A percentile compares a stretch with the other conserved stretches of the same genome.
phyloP scores from a whole-genome alignment of 1,284 basidiomycete species.

The Paramarasmius palmivorus region DNA sequence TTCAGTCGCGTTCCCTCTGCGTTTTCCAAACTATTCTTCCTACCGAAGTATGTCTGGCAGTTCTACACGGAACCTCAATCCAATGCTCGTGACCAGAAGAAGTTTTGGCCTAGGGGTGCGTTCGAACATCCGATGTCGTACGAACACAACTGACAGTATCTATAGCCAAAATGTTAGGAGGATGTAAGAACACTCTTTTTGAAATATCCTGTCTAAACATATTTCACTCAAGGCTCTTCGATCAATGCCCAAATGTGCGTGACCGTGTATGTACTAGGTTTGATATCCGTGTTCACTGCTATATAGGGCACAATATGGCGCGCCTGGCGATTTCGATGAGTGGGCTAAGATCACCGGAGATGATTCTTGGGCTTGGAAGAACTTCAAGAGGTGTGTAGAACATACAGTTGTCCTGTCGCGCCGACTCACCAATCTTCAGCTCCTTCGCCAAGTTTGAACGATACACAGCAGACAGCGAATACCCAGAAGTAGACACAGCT shows the following conservation, averaged over 20 bases:
- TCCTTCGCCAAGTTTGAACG: conserved; percentile 65
- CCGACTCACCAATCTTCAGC: conserved; percentile 28
- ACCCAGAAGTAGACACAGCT: conserved; percentile 45
- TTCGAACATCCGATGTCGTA: neutral
- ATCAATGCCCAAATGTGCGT: conserved; percentile 67
- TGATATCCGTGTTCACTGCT: neutral
- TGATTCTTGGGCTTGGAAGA: conserved; percentile 62
- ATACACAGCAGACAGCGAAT: conserved; percentile 46
- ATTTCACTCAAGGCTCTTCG: conserved; percentile 47
- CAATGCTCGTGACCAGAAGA: conserved; percentile 41
- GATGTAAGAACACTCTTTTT: conserved; percentile 48
- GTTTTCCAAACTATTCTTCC: conserved; percentile 41
- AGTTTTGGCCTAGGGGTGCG: conserved; percentile 66
- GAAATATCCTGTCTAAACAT: neutral
- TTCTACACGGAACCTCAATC: conserved; percentile 57
- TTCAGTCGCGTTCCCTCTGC: conserved; percentile 42
- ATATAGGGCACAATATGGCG: conserved; percentile 63
- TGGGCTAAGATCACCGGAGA: conserved; percentile 58
- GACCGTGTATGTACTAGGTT: neutral
- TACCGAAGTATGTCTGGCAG: conserved; percentile 46
- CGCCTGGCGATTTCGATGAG: conserved; percentile 70
- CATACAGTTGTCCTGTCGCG: neutral
- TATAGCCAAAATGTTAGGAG: conserved; percentile 65
- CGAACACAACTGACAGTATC: neutral
- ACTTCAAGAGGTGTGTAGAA: conserved; percentile 43